Evolutionary conservation across 2,329 filamentous ascomycete genomes (phyloP).

Genomic region (Triangularia verruculosa): DNA sequence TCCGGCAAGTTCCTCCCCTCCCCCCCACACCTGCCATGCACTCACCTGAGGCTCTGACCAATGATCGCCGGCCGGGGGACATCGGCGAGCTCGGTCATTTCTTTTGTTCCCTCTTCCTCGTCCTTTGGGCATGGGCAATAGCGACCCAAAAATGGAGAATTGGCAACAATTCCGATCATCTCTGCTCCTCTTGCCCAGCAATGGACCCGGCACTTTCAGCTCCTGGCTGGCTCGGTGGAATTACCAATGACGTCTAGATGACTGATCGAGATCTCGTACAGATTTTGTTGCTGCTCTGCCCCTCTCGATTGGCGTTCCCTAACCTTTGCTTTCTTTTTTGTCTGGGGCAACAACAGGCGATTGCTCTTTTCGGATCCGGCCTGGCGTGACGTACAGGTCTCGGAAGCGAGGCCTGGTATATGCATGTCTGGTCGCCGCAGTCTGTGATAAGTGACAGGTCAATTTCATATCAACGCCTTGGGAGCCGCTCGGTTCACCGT

Average conservation of each 20-base stretch:
- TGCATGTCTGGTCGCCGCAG: neutral
- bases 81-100: neutral
- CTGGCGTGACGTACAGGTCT: neutral
- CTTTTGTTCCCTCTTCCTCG: neutral
- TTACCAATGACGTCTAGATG: neutral
- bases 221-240: neutral
- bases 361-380: neutral
- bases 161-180: neutral
- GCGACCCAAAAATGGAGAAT: neutral
- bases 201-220: neutral
- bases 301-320: neutral
- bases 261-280: neutral
- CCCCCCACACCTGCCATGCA: neutral
- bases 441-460: neutral
- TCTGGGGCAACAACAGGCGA: neutral
- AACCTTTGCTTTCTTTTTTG: neutral
- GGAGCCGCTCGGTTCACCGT: neutral
- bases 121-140: neutral
- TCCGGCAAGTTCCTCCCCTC: neutral
- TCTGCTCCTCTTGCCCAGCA: neutral
- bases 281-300: neutral
- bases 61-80: neutral
- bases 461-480: neutral
- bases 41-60: neutral
- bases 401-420: neutral